phyloP scores from a whole-genome alignment of 2,329 filamentous ascomycete genomes.

The Seiridium unicorne region DNA sequence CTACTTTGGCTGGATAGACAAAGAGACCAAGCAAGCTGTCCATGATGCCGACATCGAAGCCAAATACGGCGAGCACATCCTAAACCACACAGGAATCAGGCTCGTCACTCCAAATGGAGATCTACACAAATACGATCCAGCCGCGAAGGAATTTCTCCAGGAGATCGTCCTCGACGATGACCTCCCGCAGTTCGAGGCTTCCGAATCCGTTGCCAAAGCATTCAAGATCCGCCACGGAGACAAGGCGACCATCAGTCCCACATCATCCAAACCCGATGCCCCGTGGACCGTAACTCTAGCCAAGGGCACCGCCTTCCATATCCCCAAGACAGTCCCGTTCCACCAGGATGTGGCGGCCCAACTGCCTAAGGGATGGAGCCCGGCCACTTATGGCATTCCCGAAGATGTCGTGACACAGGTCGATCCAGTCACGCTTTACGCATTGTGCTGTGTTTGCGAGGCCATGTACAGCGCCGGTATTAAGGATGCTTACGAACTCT shows the following conservation, averaged over 20 bases:
- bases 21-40: conserved; percentile 21
- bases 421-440: conserved; percentile 31
- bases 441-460: conserved; percentile 27
- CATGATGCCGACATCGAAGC: conserved; percentile 26
- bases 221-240: neutral
- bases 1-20: conserved; percentile 57
- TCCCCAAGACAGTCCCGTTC: conserved; percentile 27
- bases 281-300: conserved; percentile 21
- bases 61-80: conserved; percentile 27
- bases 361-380: conserved; percentile 32
- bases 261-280: conserved; percentile 9
- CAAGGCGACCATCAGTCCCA: neutral
- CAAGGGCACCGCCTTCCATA: conserved; percentile 20
- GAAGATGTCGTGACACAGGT: conserved; percentile 32
- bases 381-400: conserved; percentile 31
- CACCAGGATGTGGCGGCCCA: conserved; percentile 29
- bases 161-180: neutral
- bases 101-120: too few species aligned
- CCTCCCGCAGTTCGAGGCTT: neutral
- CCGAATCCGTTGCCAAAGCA: neutral
- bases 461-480: conserved; percentile 31
- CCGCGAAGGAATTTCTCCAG: neutral
- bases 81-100: conserved; percentile 28
- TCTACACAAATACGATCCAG: neutral
- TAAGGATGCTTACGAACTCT: conserved; percentile 25